Conservation (phyloP, 2,329 filamentous ascomycete genomes). For the Arthrobotrys pseudoclavata region DNA sequence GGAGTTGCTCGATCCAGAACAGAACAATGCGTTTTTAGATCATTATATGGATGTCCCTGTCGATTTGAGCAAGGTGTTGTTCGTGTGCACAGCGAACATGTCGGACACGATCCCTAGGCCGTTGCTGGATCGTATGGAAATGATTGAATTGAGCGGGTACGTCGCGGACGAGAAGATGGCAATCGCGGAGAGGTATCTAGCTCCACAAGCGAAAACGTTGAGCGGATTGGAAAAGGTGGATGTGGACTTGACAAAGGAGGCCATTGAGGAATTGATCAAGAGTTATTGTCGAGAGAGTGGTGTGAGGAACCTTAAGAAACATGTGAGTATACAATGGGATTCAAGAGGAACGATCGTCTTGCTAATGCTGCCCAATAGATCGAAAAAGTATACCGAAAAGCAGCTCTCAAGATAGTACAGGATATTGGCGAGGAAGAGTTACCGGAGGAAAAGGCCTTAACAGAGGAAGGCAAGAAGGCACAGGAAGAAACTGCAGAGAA, state of each 20-base stretch:
- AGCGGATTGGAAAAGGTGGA: conserved; percentile 91
- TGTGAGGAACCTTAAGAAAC: conserved; percentile 97
- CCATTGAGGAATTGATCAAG: conserved; percentile 97
- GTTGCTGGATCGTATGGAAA: conserved; percentile 95
- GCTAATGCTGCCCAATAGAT: conserved; percentile 69
- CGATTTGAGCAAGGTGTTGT: conserved; percentile 95
- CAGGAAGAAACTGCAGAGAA: conserved; percentile 62
- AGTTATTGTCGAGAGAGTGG: conserved; percentile 98
- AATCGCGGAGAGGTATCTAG: conserved; percentile 92
- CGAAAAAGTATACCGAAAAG: conserved; percentile 98
- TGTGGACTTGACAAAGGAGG: conserved; percentile 85
- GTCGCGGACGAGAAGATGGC: conserved; percentile 99
- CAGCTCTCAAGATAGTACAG: conserved; percentile 95
- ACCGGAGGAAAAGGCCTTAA: conserved; percentile 83
- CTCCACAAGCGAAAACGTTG: conserved; percentile 92
- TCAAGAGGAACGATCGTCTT: not conserved
- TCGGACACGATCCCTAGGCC: conserved; percentile 97
- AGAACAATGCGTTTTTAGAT: conserved; percentile 96
- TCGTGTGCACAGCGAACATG: conserved; percentile 99
- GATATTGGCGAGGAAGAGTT: conserved; percentile 89
- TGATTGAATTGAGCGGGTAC: conserved; percentile 95
- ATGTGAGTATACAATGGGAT: conserved; percentile 66
- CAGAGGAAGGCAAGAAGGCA: conserved; percentile 75
- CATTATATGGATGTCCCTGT: conserved; percentile 99
- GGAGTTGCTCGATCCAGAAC: conserved; percentile 94